Base-by-base conservation (phyloP, 2,329 filamentous ascomycete species). In the Penicillium sp. region DNA sequence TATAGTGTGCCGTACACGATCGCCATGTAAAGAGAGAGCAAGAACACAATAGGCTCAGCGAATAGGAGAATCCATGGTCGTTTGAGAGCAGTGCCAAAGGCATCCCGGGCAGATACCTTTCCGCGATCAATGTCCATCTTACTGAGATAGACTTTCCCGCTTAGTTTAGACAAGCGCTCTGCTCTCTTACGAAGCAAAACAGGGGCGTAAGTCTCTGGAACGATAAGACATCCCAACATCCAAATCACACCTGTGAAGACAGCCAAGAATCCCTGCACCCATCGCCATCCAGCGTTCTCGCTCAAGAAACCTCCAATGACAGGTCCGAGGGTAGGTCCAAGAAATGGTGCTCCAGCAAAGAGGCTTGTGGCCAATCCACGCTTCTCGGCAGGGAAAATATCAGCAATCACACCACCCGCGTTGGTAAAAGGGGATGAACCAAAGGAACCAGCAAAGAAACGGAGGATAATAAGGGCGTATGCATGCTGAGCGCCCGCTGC, bases 401-500 rank as follows among this genome's bases (percentile, higher is more conserved):
- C 78, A 14, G 77, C 77, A 46, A 80, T 78, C 33, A 78, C 77
- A 59, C 79, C 79, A 14, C 77, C 78, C 31, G 77, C 75, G 56
- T 79, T 80, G 7, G 78, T 78, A 26, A 80, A 63, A 1, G 78
- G 75, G 11, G 72, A 75, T 1, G 74, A 77, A 3, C 77, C 77
- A 49, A 79, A 77, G 4, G 75, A 68, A 26, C 77, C 78, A 37
- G 77, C 78, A 37, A 80, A 72, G 75, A 89, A 88, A 48, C 87
- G 81, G 23, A 88, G 74, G 13, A 88, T 78, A 26, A 89, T 71
- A 3, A 90, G 77, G 0, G 82, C 81, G 39, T 75, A 76, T 59
- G 87, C 84, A 62, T 81, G 84, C 45, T 82, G 74, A 0, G 81
- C 76, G n/a, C 80, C 84, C 2, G 83, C 81, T 11, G 78, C 79